Base-by-base conservation (phyloP, 2,329 filamentous ascomycete species). In the Fusarium hostae region DNA sequence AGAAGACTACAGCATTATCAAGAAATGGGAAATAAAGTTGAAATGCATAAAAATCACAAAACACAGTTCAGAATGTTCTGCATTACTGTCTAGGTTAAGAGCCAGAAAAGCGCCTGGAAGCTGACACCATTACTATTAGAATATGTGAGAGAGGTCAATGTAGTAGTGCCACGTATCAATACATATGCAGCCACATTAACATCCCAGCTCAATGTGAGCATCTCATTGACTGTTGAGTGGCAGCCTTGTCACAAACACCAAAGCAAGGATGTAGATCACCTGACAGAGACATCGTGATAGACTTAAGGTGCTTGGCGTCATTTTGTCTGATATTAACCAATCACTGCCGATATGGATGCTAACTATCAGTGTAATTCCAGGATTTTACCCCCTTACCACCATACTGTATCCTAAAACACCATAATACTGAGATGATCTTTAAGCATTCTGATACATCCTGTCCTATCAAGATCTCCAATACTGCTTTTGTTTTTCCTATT, bases 331-430 rank as follows among this genome's bases (percentile, higher is more conserved):
- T 3, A 2, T 44, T 18, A 18, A 9, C 9, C 16, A 12, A 18
- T 18, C 22, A 9, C 16, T 18, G 22, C 6, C 7, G 4, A 44
- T 18, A 9, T 1, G 3, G 12, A 44, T 18, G 41, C 6, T 12
- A 18, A 11, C 6, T 26, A 26, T n/a, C n/a, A n/a, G n/a, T 44
- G 1, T 11, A 24, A 24, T 3, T 15, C 3, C 9, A 22, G 5
- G n/a, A 4, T 2, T 0, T n/a, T 16, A 13, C n/a, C n/a, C 39
- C 15, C 1, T 41, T 16, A 9, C 13, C 13, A 9, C 12, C 9
- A 13, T n/a, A n/a, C n/a, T n/a, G n/a, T n/a, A n/a, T n/a, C n/a
- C n/a, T n/a, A n/a, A n/a, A n/a, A n/a, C n/a, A n/a, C n/a, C n/a
- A n/a, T n/a, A n/a, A n/a, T n/a, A n/a, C n/a, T 9, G 5, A 16